Evolutionary conservation across 2,329 filamentous ascomycete species (phyloP).

Genomic region (Diaporthe citriasiana): DNA sequence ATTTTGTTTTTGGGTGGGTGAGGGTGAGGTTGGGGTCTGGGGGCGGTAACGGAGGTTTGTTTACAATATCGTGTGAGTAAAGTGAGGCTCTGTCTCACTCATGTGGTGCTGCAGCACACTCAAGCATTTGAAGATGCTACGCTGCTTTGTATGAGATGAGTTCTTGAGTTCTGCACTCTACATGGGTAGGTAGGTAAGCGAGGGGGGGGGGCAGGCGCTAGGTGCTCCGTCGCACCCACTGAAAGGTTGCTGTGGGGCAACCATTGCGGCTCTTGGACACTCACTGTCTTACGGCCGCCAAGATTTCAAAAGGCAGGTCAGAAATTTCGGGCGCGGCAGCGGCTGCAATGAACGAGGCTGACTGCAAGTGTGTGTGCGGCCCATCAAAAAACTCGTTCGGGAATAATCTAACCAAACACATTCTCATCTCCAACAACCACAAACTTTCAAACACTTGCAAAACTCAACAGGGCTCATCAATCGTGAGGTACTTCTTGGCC

Average conservation of each 20-base stretch:
- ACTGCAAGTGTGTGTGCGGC: background rate
- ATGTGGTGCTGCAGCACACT: background rate
- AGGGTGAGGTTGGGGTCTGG: background rate
- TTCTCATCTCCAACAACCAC: background rate
- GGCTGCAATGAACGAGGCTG: background rate
- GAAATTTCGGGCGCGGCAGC: slow-evolving; percentile 21
- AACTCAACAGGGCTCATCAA: slow-evolving; percentile 3
- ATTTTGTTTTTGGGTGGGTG: slow-evolving; percentile 73
- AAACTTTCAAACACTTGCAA: background rate
- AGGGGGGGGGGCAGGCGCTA: background rate
- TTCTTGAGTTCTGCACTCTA: background rate
- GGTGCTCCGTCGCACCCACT: background rate
- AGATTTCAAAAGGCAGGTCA: slow-evolving; percentile 1
- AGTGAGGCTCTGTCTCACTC: background rate
- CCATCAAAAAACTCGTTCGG: slow-evolving; percentile 18
- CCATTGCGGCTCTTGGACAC: slow-evolving; percentile 5
- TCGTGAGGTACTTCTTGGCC: background rate
- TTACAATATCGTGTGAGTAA: background rate
- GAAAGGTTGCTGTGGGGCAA: slow-evolving; percentile 25
- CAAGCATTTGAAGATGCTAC: background rate
- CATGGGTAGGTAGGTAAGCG: too few relatives aligned
- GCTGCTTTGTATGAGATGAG: slow-evolving; percentile 1
- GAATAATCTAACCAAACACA: background rate
- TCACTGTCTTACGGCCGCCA: slow-evolving; percentile 6
- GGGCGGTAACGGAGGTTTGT: background rate